Conservation (phyloP, 805 yeast genomes). For the Lipomyces starkeyi region DNA sequence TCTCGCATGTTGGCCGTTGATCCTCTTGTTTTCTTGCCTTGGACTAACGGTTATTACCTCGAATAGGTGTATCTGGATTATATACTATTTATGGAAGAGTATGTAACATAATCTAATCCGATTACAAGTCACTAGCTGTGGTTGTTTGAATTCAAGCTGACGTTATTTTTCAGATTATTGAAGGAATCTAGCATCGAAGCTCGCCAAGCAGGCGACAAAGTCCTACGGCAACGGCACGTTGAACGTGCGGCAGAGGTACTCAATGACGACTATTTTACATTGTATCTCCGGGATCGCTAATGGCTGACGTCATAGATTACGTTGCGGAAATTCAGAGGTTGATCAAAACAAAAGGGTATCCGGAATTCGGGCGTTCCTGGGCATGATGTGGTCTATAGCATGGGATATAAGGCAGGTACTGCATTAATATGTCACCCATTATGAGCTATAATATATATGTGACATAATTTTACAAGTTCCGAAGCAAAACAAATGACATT, state of each 20-base stretch:
- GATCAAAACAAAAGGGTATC: background rate
- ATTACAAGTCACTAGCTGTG: background rate
- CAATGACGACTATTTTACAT: background rate
- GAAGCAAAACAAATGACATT: constrained; percentile 3
- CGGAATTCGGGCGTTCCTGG: constrained; percentile 4
- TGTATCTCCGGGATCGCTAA: background rate
- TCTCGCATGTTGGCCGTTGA: constrained; percentile 22
- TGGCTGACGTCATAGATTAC: constrained; percentile 7
- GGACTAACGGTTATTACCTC: constrained; percentile 3
- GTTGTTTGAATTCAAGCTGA: background rate
- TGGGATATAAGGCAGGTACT: no score
- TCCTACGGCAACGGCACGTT: constrained; percentile 25
- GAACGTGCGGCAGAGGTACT: constrained; percentile 28
- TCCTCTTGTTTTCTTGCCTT: background rate
- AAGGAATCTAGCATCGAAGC: constrained; percentile 30
- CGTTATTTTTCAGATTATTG: constrained; percentile 18
- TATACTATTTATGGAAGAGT: constrained; percentile 34
- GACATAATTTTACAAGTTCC: background rate
- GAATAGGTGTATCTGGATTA: constrained; percentile 35
- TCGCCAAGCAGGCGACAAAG: constrained; percentile 28
- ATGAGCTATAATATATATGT: background rate
- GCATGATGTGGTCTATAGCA: background rate
- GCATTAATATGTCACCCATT: background rate
- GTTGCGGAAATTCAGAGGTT: constrained; percentile 24
- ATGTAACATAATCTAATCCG: background rate